Percentiles rank a stretch among this genome's conserved stretches.
phyloP scores from a whole-genome alignment of 305 asterid genomes.

The Caryopteris hybrid region DNA sequence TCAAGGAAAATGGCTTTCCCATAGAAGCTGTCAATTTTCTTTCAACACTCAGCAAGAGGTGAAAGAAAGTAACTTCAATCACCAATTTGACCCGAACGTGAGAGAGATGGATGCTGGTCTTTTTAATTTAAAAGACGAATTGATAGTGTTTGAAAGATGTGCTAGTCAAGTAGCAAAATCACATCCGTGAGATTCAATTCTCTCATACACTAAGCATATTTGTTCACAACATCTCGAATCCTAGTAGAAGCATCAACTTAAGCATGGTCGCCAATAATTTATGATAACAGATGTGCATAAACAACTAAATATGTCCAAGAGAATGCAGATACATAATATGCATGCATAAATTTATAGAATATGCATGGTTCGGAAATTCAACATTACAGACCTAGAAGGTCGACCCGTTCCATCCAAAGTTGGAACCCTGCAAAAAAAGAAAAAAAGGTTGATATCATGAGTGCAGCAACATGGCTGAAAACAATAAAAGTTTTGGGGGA shows the following conservation, averaged over 20 bases:
- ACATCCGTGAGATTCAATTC: background rate
- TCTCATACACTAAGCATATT: background rate
- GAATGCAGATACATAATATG: conserved; percentile 12
- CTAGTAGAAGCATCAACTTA: background rate
- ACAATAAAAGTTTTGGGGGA: background rate
- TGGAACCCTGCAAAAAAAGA: conserved; percentile 46
- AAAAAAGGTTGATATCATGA: background rate
- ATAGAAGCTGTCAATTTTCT: background rate
- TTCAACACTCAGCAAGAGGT: background rate
- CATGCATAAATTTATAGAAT: conserved; percentile 4
- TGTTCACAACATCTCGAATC: background rate
- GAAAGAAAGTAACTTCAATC: background rate
- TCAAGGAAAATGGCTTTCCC: background rate
- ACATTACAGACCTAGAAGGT: conserved; percentile 39
- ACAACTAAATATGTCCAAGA: conserved; percentile 12
- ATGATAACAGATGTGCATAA: background rate
- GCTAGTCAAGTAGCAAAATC: background rate
- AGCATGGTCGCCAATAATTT: background rate
- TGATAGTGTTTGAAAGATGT: background rate
- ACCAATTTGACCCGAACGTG: background rate
- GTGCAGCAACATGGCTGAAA: background rate
- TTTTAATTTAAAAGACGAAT: background rate
- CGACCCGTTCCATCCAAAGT: conserved; percentile 61
- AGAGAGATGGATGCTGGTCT: background rate
- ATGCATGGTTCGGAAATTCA: background rate